These are phyloP conservation scores for Stellera chamaejasme DNA, from an alignment of 345 rosid genomes.

Conservation along the genomic window DNA sequence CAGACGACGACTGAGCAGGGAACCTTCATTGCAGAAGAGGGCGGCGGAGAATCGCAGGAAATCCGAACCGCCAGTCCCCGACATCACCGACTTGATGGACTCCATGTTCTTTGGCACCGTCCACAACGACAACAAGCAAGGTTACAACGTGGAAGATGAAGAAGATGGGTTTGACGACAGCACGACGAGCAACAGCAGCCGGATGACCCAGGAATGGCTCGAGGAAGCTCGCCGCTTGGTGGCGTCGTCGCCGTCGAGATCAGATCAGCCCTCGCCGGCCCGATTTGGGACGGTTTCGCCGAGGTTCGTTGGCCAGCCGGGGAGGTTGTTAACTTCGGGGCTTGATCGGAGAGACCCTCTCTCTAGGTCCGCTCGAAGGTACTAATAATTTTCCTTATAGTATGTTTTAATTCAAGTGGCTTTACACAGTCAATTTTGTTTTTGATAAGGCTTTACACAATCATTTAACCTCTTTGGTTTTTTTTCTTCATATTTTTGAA, in stretches of 20 bases:
- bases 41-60: conserved; percentile 11
- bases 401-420: too few relatives aligned
- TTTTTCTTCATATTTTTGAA: too few relatives aligned
- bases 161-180: conserved; percentile 43
- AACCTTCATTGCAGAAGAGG: conserved; percentile 24
- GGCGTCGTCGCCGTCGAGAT: conserved; percentile 34
- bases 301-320: conserved; percentile 30
- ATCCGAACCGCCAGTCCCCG: conserved; percentile 23
- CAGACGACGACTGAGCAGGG: conserved; percentile 16
- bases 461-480: too few relatives aligned
- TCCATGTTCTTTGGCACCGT: conserved; percentile 54
- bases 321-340: conserved; percentile 23
- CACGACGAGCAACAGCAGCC: conserved; percentile 51
- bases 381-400: background rate
- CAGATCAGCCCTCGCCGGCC: conserved; percentile 31
- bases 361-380: conserved; percentile 70
- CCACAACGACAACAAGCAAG: conserved; percentile 25
- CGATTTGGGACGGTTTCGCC: conserved; percentile 32
- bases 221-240: conserved; percentile 52
- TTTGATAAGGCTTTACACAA: too few relatives aligned
- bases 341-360: conserved; percentile 49
- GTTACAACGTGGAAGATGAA: conserved; percentile 24
- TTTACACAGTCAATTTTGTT: too few relatives aligned
- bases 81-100: conserved; percentile 64
- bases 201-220: conserved; percentile 47